These are phyloP conservation scores for Meira nashicola DNA, from an alignment of 1,284 basidiomycete species.

Conservation along the genomic window DNA sequence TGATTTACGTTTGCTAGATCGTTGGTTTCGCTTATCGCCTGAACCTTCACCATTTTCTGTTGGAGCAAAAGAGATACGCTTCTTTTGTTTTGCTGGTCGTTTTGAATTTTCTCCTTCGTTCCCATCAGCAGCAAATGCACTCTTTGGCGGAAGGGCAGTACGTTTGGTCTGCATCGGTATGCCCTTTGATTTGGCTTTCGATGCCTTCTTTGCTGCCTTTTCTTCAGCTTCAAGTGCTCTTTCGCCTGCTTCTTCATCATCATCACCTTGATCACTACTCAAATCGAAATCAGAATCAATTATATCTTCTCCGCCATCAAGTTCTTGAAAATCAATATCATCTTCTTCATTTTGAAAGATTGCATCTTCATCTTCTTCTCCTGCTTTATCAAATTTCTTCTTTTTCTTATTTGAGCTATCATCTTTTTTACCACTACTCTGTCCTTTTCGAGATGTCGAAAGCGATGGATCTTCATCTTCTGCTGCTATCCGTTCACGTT, in stretches of 20 bases:
- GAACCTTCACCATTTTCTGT: neutral
- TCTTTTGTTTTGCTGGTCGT: neutral
- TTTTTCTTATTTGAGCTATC: no score
- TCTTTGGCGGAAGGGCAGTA: neutral
- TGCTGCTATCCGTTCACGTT: slow-evolving; percentile 23
- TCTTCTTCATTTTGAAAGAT: slow-evolving; percentile 45
- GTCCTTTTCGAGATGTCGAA: neutral
- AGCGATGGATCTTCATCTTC: neutral
- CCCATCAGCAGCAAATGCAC: neutral
- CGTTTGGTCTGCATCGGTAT: neutral
- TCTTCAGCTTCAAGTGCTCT: slow-evolving; percentile 34
- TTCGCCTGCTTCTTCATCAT: slow-evolving; percentile 29
- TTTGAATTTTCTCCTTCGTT: neutral
- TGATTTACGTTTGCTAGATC: slow-evolving; percentile 19
- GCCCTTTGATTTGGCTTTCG: neutral
- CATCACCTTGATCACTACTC: slow-evolving; percentile 29
- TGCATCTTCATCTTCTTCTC: slow-evolving; percentile 24
- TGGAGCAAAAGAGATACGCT: slow-evolving; percentile 11
- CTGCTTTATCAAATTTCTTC: neutral
- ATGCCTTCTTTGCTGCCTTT: slow-evolving; percentile 20
- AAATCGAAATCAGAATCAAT: slow-evolving; percentile 46
- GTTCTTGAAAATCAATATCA: slow-evolving; percentile 40
- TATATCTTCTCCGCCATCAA: slow-evolving; percentile 27
- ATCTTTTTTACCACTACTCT: neutral
- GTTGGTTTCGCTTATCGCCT: neutral